Evolutionary conservation across 139 green algal species (phyloP).

Genomic region (Zygnema circumcarinatum): DNA sequence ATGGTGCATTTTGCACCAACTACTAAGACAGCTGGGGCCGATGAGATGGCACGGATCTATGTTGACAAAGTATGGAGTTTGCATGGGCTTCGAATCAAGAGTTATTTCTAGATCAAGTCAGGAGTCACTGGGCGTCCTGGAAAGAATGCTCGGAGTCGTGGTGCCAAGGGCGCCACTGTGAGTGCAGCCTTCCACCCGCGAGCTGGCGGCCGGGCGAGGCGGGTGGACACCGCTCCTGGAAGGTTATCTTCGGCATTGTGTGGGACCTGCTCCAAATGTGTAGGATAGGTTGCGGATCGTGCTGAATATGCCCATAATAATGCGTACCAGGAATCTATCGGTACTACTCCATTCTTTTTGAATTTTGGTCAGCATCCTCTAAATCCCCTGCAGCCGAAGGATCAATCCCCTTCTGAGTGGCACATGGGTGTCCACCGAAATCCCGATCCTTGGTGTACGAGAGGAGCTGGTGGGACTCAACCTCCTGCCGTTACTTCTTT

Average conservation of each 20-base stretch:
- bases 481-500: no score
- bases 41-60: not conserved
- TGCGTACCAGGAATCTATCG: no score
- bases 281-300: no score
- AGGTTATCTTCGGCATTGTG: slow-evolving; percentile 27
- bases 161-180: not conserved
- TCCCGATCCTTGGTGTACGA: no score
- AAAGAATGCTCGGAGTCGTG: not conserved
- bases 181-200: not conserved
- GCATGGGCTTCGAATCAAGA: not conserved
- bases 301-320: no score
- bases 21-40: not conserved
- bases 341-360: no score
- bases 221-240: slow-evolving; percentile 6
- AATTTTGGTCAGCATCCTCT: no score
- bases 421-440: no score
- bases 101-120: not conserved
- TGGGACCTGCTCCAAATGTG: no score
- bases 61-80: not conserved
- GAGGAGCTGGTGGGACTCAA: no score
- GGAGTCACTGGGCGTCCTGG: not conserved
- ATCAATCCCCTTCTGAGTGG: no score
- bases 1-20: slow-evolving; percentile 1
- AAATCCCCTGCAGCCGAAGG: no score
- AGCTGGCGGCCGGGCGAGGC: not conserved